These are phyloP conservation scores for Chalciporus chontae DNA, from an alignment of 768 basidiomycete species.

Conservation along the genomic window DNA sequence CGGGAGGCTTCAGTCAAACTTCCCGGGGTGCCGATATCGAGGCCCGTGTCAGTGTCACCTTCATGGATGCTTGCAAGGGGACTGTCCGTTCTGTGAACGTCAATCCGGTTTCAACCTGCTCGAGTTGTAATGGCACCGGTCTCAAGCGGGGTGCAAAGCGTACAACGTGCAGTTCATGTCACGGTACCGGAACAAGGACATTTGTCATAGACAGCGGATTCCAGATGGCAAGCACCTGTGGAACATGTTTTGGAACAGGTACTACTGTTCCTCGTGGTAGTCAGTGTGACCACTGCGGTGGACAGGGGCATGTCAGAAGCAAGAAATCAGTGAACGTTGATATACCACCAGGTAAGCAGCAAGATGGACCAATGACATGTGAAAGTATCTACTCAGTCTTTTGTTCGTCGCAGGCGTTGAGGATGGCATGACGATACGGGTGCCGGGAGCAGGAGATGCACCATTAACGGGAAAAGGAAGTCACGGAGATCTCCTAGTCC, in stretches of 20 bases:
- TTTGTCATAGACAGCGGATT: conserved; percentile 92
- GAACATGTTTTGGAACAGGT: conserved; percentile 77
- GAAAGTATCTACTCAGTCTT: conserved; percentile 1
- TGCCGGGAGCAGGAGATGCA: conserved; percentile 80
- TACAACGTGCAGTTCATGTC: conserved; percentile 73
- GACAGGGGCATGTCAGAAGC: conserved; percentile 83
- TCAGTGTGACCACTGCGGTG: conserved; percentile 77
- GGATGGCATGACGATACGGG: conserved; percentile 87
- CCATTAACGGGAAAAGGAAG: conserved; percentile 75
- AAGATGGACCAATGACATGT: background rate
- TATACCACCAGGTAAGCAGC: conserved; percentile 74
- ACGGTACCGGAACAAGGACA: conserved; percentile 83
- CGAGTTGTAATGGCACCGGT: conserved; percentile 81
- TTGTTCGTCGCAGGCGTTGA: conserved; percentile 65
- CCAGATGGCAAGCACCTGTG: conserved; percentile 94
- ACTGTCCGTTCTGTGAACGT: conserved; percentile 69
- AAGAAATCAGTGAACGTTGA: conserved; percentile 76
- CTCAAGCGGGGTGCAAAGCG: conserved; percentile 84
- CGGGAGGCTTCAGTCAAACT: conserved; percentile 41
- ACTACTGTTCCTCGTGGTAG: conserved; percentile 72
- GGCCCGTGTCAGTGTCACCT: conserved; percentile 67
- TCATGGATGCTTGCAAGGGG: conserved; percentile 96
- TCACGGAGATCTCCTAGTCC: conserved; percentile 82
- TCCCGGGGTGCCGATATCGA: conserved; percentile 81
- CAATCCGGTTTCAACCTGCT: conserved; percentile 80